Base-by-base conservation (phyloP, 2,329 filamentous ascomycete species). In the Fusarium sp. region DNA sequence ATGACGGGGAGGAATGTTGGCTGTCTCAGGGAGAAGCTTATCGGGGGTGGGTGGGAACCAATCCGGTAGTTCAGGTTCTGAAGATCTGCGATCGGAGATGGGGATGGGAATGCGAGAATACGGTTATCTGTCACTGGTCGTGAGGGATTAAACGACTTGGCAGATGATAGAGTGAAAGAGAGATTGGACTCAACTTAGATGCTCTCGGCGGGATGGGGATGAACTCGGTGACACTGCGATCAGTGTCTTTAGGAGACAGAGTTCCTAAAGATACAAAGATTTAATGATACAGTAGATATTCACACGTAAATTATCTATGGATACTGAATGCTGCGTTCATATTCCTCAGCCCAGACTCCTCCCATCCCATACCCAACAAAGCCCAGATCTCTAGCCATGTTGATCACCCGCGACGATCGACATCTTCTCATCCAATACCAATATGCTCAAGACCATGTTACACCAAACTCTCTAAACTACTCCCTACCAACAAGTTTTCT, bases 1-100 rank as follows among this genome's bases (percentile, higher is more conserved):
- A 50, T n/a, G 28, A 51, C 22, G 42, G n/a, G 5, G 10, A 65
- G 68, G 68, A 71, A 71, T 71, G 67, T 8, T 24, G 51, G 47
- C 62, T 62, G 62, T 41, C 38, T 51, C 20, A 47, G 39, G 41
- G 47, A 39, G 42, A 56, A 41, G 44, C 28, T 47, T 24, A 39
- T 58, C 24, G 24, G 17, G 14, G 13, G 0, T 45, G 14, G 5
- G 4, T 20, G 30, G 15, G 38, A 32, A 44, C 47, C 14, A 36
- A 57, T 68, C 55, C 62, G 51, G 59, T 28, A 48, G 30, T 61
- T 17, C 6, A 14, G 6, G 11, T 8, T 42, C 5, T 28, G 12
- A 10, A 48, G 61, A 62, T 55, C 30, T 10, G 7, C 13, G 22
- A 7, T 17, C 3, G 22, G 22, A 4, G 39, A 9, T 22, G 17